Evolutionary conservation across 768 basidiomycete genomes (phyloP), one percentile per base, ranked within the genome.

Genomic region (Punctularia strigosozonata): DNA sequence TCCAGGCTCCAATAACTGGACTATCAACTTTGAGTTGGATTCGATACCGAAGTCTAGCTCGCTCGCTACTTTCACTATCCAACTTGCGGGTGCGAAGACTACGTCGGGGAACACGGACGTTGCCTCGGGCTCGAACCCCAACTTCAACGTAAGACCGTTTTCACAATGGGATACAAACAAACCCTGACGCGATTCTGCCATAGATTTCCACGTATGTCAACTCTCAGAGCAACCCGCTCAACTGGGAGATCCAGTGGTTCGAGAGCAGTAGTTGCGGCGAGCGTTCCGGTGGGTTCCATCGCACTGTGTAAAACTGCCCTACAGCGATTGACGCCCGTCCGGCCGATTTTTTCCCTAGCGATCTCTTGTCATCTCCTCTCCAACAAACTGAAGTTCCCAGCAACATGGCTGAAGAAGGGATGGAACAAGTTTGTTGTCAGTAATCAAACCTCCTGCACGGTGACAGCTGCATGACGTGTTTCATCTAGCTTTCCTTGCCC

Each of bases 211-310:
- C 42, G 17, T 45, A 43, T 30, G 44, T 48, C n/a, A 48, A 48
- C 30, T 34, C 39, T 20, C 23, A 35, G 12, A 10, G 28, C 5
- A 22, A 23, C 6, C 35, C 43, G 18, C 44, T 50, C 2, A 32
- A 34, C 3, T 54, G 45, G 43, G 38, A 39, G 4, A 50, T 54
- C 31, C 43, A 45, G 19, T 28, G 40, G 25, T 41, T 36, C 32
- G 40, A 55, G 36, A 55, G 54, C 30, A 50, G 51, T 36, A 55
- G 54, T 31, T 55, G 54, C 40, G 54, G 48, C 0, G 47, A 48
- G 31, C 53, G 53, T 2, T 55, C 51, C 5, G 53, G 53, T 52
- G 18, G 6, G 41, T 43, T 5, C 13, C n/a, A n/a, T n/a, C n/a
- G n/a, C n/a, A n/a, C n/a, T n/a, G 17, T 13, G n/a, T 15, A 15